Evolutionary conservation across 768 basidiomycete species (phyloP).

Genomic region (Leccinum barrowsii): DNA sequence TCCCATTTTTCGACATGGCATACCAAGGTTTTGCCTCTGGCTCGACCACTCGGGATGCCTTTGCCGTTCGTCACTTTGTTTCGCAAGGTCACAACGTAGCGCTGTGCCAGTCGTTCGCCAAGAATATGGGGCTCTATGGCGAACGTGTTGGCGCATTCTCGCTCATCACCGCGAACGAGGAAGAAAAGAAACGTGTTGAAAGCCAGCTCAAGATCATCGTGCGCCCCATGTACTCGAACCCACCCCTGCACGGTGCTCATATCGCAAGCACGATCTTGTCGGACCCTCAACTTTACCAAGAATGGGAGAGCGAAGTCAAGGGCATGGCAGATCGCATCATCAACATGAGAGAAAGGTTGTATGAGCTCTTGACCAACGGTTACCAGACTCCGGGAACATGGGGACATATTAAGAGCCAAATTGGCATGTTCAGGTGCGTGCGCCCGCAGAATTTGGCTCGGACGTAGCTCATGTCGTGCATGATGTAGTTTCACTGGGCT

Average conservation of each 20-base stretch:
- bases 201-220: constrained; percentile 95
- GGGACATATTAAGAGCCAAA: constrained; percentile 93
- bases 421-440: constrained; percentile 93
- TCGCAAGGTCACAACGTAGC: constrained; percentile 86
- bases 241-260: constrained; percentile 85
- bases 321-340: constrained; percentile 96
- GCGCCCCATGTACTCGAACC: constrained; percentile 97
- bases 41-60: constrained; percentile 84
- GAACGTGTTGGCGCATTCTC: constrained; percentile 99
- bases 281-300: constrained; percentile 65
- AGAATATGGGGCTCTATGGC: constrained; percentile 99
- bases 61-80: constrained; percentile 93
- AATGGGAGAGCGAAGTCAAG: constrained; percentile 93
- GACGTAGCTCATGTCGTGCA: constrained; percentile 1
- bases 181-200: constrained; percentile 83
- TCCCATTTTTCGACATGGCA: constrained; percentile 99
- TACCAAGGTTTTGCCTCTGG: constrained; percentile 99
- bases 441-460: background rate
- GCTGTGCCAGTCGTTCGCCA: constrained; percentile 93
- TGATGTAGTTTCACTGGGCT: constrained; percentile 77
- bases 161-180: constrained; percentile 61
- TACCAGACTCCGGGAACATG: constrained; percentile 91
- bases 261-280: constrained; percentile 84
- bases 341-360: constrained; percentile 84
- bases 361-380: constrained; percentile 69